Evolutionary conservation across 148 eudicot species (phyloP).

Genomic region (Chenopodium formosanum): DNA sequence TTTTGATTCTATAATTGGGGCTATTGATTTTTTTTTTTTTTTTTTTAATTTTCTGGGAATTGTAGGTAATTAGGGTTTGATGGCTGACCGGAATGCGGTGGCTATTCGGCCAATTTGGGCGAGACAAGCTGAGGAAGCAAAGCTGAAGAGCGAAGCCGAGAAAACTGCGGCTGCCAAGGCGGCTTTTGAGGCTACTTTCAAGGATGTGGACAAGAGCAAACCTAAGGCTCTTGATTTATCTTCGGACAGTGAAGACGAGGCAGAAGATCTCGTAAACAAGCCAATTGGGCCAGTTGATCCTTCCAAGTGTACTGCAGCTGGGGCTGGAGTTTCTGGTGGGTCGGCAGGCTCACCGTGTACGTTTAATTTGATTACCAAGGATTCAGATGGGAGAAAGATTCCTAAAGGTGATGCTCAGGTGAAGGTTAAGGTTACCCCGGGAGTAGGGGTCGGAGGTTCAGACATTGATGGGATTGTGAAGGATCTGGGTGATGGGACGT

Average conservation of each 20-base stretch:
- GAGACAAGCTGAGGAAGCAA: slow-evolving; percentile 96
- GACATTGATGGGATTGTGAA: slow-evolving; percentile 88
- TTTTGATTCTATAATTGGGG: background rate
- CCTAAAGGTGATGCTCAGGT: slow-evolving; percentile 63
- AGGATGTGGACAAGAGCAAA: slow-evolving; percentile 55
- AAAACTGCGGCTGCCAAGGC: slow-evolving; percentile 92
- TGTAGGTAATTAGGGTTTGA: slow-evolving; percentile 35
- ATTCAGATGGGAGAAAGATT: slow-evolving; percentile 73
- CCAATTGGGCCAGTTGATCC: slow-evolving; percentile 90
- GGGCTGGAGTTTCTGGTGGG: slow-evolving; percentile 87
- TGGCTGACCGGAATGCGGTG: slow-evolving; percentile 68
- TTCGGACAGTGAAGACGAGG: slow-evolving; percentile 68
- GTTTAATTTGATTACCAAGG: slow-evolving; percentile 73
- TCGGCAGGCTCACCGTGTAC: slow-evolving; percentile 68
- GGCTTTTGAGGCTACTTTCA: slow-evolving; percentile 94
- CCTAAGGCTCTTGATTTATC: slow-evolving; percentile 34
- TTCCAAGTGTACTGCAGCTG: slow-evolving; percentile 79
- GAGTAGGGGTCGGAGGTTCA: slow-evolving; percentile 78
- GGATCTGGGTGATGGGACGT: slow-evolving; percentile 91
- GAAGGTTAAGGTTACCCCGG: slow-evolving; percentile 70
- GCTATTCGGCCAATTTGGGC: slow-evolving; percentile 78
- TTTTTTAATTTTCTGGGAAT: background rate
- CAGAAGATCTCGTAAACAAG: slow-evolving; percentile 48
- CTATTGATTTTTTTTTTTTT: too few relatives aligned
- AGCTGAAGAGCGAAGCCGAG: slow-evolving; percentile 91